Base-by-base conservation (phyloP, 805 yeast genomes). In the Candida endomychidarum region DNA sequence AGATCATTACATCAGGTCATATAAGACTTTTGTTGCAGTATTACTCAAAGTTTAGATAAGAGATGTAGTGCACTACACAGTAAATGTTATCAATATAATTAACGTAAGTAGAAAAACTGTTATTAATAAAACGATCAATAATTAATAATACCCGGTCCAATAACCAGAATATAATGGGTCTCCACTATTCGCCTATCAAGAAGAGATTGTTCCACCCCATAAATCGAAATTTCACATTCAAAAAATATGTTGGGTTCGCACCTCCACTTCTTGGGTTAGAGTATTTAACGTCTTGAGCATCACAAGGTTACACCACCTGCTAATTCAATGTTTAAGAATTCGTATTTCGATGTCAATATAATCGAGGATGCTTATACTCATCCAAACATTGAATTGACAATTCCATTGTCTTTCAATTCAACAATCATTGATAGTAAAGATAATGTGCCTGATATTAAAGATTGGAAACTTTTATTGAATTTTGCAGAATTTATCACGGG, bases 351-450 rank as follows among this genome's bases (percentile, higher is more conserved):
- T 42, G 57, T 68, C 43, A 68, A 69, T 45, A 56, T 69, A 37
- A 55, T 68, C 24, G 65, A 65, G 8, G 56, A 63, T 49, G 62
- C 67, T 0, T 50, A 58, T 12, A 34, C 46, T 1, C 27, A 47
- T 2, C 72, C 72, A 14, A 52, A 52, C 31, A 53, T 69, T 19
- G 60, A 53, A 4, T 53, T 67, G 8, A 46, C 62, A 8, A 65
- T 67, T 42, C 74, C 74, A 1, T 52, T 68, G 15, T 74, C 74
- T 5, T 56, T 56, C 9, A 45, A 56, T 26, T 63, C 58, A 8
- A 5, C 65, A 2, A 56, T 55, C 33, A 50, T 66, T 18, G 47
- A 53, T 11, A 38, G 63, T 9, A 57, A 55, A 6, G 61, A 55
- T 10, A 66, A 66, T 48, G 58, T 56, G 24, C 54, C 58, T 20